Percentiles rank a stretch among this genome's conserved stretches.
These are phyloP conservation scores for Priceomyces medius DNA, from an alignment of 805 yeast genomes.

Conservation along the genomic window DNA sequence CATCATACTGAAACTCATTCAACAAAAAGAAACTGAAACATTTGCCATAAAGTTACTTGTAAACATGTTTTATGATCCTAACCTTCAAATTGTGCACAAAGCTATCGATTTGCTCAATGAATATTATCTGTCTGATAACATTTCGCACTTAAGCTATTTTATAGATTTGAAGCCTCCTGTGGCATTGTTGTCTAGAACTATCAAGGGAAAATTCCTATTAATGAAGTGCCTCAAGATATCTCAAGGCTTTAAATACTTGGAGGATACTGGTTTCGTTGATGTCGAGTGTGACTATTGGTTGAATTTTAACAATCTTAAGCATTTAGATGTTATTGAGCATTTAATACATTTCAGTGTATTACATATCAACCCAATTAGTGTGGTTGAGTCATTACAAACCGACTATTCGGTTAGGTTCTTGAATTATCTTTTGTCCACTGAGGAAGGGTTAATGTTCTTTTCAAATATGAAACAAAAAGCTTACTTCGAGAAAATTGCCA, in stretches of 20 bases:
- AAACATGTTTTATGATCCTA: conserved; percentile 68
- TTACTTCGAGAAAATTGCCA: conserved; percentile 38
- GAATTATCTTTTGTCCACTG: conserved; percentile 75
- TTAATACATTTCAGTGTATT: conserved; percentile 24
- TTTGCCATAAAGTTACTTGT: conserved; percentile 59
- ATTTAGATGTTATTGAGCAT: conserved; percentile 49
- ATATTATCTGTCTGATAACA: conserved; percentile 20
- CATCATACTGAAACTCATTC: conserved; percentile 43
- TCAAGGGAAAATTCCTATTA: conserved; percentile 46
- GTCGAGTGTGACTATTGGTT: conserved; percentile 71
- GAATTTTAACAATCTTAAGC: conserved; percentile 42
- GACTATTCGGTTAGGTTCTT: conserved; percentile 50
- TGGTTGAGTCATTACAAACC: neutral
- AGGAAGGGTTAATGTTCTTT: conserved; percentile 70
- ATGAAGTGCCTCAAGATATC: conserved; percentile 64
- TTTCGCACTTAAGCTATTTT: conserved; percentile 48
- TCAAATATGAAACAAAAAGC: conserved; percentile 41
- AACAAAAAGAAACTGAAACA: conserved; percentile 31
- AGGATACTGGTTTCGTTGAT: conserved; percentile 58
- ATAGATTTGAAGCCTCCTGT: conserved; percentile 57
- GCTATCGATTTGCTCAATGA: conserved; percentile 22
- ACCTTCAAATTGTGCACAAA: conserved; percentile 21
- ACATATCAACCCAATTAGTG: conserved; percentile 18
- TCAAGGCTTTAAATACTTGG: conserved; percentile 66
- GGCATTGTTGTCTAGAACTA: conserved; percentile 24